Percentiles rank a stretch among this genome's conserved stretches.
These are phyloP conservation scores for Przewalskia tangutica DNA, from an alignment of 257 asterid genomes.

Conservation along the genomic window DNA sequence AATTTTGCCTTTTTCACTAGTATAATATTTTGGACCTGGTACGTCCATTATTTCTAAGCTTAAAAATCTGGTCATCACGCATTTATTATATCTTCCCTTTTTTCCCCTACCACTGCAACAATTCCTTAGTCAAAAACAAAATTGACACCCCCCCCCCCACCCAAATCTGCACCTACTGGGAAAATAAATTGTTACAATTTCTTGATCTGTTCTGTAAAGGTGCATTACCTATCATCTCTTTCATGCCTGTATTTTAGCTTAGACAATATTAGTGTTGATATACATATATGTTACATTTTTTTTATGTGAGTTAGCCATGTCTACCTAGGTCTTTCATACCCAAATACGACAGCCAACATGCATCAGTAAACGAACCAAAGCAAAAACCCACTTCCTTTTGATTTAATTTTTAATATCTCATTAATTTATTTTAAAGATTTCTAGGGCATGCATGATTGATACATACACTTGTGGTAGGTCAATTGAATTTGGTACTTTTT, in stretches of 20 bases:
- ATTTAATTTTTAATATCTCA: not conserved
- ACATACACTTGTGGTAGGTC: conserved; percentile 2
- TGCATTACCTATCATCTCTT: not conserved
- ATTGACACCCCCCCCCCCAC: not conserved
- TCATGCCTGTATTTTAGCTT: not conserved
- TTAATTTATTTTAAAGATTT: not conserved
- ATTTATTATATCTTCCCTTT: not conserved
- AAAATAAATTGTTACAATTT: not conserved
- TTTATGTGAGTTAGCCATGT: conserved; percentile 8
- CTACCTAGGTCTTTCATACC: conserved; percentile 5
- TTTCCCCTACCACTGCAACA: not conserved
- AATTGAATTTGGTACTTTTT: conserved; percentile 1
- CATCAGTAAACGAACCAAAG: not conserved
- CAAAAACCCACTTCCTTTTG: not conserved
- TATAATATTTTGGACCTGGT: not conserved
- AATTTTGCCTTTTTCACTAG: not conserved
- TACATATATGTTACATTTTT: conserved; percentile 1
- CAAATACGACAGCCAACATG: conserved; percentile 2
- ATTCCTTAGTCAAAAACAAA: conserved; percentile 2
- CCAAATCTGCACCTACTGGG: conserved; percentile 7
- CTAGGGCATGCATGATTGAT: conserved; percentile 9
- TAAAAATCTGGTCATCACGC: conserved; percentile 10
- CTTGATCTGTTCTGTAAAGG: conserved; percentile 3
- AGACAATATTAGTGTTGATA: conserved; percentile 1
- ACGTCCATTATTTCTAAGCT: conserved; percentile 8